Evolutionary conservation across 225 moss, liverwort and hornwort species (phyloP).

Genomic region (Lunularia cruciata): DNA sequence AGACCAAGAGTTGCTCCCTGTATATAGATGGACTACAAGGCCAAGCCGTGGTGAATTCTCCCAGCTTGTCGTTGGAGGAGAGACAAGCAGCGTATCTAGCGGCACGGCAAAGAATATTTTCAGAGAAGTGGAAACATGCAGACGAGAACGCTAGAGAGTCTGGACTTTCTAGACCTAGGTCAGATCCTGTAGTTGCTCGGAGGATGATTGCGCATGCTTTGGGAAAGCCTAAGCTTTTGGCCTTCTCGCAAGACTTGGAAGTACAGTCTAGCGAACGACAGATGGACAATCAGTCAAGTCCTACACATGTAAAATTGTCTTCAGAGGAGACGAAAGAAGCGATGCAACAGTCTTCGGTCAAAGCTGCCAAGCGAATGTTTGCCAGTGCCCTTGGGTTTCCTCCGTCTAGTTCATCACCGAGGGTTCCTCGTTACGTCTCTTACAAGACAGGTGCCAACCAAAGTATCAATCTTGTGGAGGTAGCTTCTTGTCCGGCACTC

Average conservation of each 20-base stretch:
- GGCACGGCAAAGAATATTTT: conserved; percentile 88
- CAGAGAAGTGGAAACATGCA: conserved; percentile 50
- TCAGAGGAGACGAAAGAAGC: conserved; percentile 46
- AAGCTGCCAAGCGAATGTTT: conserved; percentile 85
- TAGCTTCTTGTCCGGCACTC: conserved; percentile 5
- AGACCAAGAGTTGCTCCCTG: conserved; percentile 13
- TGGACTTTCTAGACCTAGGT: conserved; percentile 56
- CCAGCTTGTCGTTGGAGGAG: conserved; percentile 67
- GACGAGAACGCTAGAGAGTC: conserved; percentile 46
- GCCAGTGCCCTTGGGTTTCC: conserved; percentile 85
- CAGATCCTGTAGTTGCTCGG: conserved; percentile 90
- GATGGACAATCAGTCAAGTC: conserved; percentile 2
- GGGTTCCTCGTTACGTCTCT: conserved; percentile 35
- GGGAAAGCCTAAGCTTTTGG: conserved; percentile 62
- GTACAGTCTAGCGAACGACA: conserved; percentile 10
- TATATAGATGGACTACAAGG: conserved; percentile 54
- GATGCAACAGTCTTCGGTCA: conserved; percentile 61
- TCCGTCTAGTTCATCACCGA: conserved; percentile 51
- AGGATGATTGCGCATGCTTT: conserved; percentile 99
- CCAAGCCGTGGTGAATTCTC: conserved; percentile 43
- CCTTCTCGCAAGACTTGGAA: conserved; percentile 25
- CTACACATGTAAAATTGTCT: conserved; percentile 41
- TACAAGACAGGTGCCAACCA: conserved; percentile 29
- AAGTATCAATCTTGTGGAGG: conserved; percentile 21
- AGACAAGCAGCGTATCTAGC: conserved; percentile 87